phyloP scores from a whole-genome alignment of 176 grass and related monocot genomes.

The Cymbopogon citratus region DNA sequence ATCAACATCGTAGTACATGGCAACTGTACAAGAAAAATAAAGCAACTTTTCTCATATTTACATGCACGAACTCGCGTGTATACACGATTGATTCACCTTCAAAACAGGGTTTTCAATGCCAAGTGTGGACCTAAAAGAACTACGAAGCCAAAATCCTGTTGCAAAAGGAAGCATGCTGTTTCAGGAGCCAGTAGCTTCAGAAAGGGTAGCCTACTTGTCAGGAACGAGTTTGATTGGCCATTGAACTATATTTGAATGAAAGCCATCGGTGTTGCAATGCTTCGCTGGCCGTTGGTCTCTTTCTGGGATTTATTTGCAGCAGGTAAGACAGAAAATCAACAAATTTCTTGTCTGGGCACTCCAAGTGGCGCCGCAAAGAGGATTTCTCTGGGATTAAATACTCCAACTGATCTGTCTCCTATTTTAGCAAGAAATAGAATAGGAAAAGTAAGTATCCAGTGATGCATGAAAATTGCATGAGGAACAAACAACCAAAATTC shows the following conservation, averaged over 20 bases:
- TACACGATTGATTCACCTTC: constrained; percentile 13
- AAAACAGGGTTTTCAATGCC: constrained; percentile 25
- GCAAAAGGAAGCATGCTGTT: constrained; percentile 1
- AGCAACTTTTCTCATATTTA: constrained; percentile 35
- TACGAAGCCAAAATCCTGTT: constrained; percentile 3
- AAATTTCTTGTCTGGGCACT: constrained; percentile 66
- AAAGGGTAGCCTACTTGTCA: constrained; percentile 13
- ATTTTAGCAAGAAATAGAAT: background rate
- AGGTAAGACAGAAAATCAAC: constrained; percentile 79
- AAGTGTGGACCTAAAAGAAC: background rate
- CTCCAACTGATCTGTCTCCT: constrained; percentile 81
- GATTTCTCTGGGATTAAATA: constrained; percentile 89
- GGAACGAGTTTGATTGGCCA: background rate
- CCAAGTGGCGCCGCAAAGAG: constrained; percentile 59
- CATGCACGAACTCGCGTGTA: constrained; percentile 35
- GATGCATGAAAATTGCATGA: background rate
- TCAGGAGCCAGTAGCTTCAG: constrained; percentile 2
- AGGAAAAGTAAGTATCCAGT: background rate
- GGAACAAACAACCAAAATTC: background rate
- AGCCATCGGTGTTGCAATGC: constrained; percentile 78
- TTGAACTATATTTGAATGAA: constrained; percentile 57
- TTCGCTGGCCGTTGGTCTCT: constrained; percentile 78
- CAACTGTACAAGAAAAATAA: constrained; percentile 17
- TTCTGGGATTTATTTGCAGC: constrained; percentile 77
- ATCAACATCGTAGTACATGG: constrained; percentile 15